phyloP scores from a whole-genome alignment of 2,329 filamentous ascomycete genomes.

The Grosmannia serpens region DNA sequence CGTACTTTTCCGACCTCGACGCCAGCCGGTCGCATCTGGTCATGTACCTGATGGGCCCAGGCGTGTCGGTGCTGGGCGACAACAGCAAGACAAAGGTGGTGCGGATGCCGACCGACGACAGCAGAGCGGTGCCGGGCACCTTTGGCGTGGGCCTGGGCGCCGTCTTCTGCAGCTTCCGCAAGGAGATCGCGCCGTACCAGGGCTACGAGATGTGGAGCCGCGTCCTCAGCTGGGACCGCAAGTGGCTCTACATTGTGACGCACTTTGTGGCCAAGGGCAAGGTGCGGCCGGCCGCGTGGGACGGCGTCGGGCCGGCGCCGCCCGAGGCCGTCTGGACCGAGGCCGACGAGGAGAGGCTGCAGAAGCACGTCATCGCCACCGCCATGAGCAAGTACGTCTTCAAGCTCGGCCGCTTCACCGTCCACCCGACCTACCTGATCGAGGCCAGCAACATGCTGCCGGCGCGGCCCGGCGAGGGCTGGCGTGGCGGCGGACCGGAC shows the following conservation, averaged over 20 bases:
- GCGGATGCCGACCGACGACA: constrained; percentile 20
- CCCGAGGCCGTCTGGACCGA: background rate
- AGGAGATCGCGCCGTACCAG: constrained; percentile 59
- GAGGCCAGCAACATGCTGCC: constrained; percentile 64
- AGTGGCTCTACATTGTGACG: constrained; percentile 69
- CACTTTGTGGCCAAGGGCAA: constrained; percentile 57
- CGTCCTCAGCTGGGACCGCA: constrained; percentile 64
- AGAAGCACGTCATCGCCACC: constrained; percentile 58
- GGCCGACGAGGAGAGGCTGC: constrained; percentile 30
- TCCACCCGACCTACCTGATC: constrained; percentile 70
- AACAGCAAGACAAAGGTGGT: constrained; percentile 41
- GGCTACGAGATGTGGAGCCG: constrained; percentile 64
- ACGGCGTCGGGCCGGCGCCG: constrained; percentile 22
- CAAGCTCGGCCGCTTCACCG: constrained; percentile 70
- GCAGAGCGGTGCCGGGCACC: constrained; percentile 36
- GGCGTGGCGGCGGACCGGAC: constrained; percentile 29
- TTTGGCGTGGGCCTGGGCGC: constrained; percentile 59
- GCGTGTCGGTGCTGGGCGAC: constrained; percentile 38
- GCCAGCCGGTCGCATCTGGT: constrained; percentile 72
- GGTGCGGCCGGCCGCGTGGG: constrained; percentile 42
- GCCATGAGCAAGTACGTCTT: constrained; percentile 72
- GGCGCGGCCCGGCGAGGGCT: constrained; percentile 50
- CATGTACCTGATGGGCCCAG: constrained; percentile 51
- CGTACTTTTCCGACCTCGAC: constrained; percentile 81
- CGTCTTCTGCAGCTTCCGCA: constrained; percentile 62